These are phyloP conservation scores for Chlorella variabilis DNA, from an alignment of 163 green algal species.

Conservation along the genomic window DNA sequence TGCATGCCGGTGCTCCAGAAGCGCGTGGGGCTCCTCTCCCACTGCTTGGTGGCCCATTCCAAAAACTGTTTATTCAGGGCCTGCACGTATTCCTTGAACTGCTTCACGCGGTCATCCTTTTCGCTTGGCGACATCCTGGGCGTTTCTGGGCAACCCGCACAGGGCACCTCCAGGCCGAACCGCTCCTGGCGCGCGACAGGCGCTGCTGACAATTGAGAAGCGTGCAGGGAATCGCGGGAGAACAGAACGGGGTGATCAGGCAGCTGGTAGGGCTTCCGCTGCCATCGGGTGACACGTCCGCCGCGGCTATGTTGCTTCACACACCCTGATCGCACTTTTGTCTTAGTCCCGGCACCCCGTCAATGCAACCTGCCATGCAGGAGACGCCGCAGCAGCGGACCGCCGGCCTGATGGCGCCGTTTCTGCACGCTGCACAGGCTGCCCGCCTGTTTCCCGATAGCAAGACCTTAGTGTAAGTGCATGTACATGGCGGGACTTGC, in stretches of 20 bases:
- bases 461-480: slow-evolving; percentile 44
- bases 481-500: not conserved
- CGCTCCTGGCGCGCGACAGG: not conserved
- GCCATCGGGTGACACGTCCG: no score
- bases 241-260: no score
- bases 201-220: not conserved
- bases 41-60: slow-evolving; percentile 46
- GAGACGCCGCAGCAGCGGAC: not conserved
- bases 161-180: no score
- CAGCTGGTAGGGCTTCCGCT: no score
- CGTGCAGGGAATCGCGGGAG: no score
- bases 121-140: slow-evolving; percentile 3
- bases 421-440: slow-evolving; percentile 5
- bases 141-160: no score
- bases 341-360: no score
- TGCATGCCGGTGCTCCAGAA: slow-evolving; percentile 50
- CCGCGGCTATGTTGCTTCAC: no score
- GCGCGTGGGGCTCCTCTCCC: slow-evolving; percentile 31
- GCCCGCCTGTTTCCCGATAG: slow-evolving; percentile 34
- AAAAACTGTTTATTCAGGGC: slow-evolving; percentile 58
- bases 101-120: slow-evolving; percentile 16
- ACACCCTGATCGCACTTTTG: no score
- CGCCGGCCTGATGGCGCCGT: not conserved
- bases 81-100: slow-evolving; percentile 43
- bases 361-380: no score